Conservation (phyloP, 306 rosid genomes). For the Prinsepia uniflora region DNA sequence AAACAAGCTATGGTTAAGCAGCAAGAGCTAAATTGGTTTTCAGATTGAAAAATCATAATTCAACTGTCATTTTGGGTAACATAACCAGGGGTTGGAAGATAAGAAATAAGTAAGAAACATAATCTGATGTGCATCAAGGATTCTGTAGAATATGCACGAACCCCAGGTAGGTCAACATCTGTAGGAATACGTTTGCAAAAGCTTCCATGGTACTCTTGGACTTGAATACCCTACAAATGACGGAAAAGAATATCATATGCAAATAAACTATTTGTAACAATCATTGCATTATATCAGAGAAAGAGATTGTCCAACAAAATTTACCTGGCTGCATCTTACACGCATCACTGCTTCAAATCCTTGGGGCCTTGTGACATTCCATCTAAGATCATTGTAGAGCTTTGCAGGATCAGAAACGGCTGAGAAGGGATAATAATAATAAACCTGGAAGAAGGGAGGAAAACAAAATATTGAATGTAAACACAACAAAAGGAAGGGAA, state of each 20-base stretch:
- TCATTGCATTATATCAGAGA: background rate
- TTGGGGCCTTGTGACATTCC: constrained; percentile 97
- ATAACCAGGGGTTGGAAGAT: background rate
- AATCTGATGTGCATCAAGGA: constrained; percentile 6
- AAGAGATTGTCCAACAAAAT: constrained; percentile 9
- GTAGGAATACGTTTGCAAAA: constrained; percentile 94
- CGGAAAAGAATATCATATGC: constrained; percentile 14
- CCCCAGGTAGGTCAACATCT: constrained; percentile 96
- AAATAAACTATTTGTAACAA: background rate
- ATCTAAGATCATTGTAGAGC: constrained; percentile 96
- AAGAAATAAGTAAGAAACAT: background rate
- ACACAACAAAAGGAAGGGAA: background rate
- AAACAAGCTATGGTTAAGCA: background rate
- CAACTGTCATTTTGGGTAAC: background rate
- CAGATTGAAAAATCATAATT: constrained; percentile 6
- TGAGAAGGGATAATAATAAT: constrained; percentile 92
- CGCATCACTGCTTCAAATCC: constrained; percentile 99
- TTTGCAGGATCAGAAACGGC: constrained; percentile 90
- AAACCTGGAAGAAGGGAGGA: constrained; percentile 53
- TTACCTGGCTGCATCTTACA: constrained; percentile 98
- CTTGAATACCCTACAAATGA: constrained; percentile 80
- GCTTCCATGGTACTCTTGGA: constrained; percentile 87
- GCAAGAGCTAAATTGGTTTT: background rate
- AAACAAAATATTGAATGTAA: background rate
- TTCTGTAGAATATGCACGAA: constrained; percentile 43